Conservation (phyloP, 192 early-diverging fungal species). For the Rhizoclosmatium sp. region DNA sequence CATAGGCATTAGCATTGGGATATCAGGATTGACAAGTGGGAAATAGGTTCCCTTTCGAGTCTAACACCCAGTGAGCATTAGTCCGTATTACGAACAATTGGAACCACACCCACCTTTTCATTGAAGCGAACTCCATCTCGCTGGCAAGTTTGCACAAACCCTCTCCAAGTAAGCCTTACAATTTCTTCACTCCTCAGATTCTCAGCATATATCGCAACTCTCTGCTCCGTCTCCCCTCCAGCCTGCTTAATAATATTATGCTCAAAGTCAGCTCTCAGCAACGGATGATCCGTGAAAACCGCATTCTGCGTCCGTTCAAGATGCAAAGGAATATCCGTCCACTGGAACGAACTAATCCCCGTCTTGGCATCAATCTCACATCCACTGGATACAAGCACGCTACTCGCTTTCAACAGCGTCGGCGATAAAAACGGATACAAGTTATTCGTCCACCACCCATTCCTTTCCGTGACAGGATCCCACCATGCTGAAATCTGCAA, state of each 20-base stretch:
- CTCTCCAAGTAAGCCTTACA: conserved; percentile 33
- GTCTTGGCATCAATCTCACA: conserved; percentile 32
- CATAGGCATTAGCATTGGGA: conserved; percentile 28
- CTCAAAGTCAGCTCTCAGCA: conserved; percentile 31
- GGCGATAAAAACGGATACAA: conserved; percentile 40
- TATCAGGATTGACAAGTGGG: conserved; percentile 15
- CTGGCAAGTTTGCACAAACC: conserved; percentile 6
- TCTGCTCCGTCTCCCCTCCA: conserved; percentile 24
- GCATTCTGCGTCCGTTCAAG: conserved; percentile 34
- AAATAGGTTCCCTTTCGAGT: conserved; percentile 36
- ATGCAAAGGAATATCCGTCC: conserved; percentile 40
- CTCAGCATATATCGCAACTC: conserved; percentile 32
- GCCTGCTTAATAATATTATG: conserved; percentile 16
- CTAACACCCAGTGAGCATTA: not conserved
- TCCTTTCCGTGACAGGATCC: conserved; percentile 10
- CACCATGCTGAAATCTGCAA: conserved; percentile 33
- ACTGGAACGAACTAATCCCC: conserved; percentile 26
- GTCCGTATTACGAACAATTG: not conserved
- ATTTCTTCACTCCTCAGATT: conserved; percentile 29
- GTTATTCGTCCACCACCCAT: conserved; percentile 39
- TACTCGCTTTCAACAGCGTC: conserved; percentile 17
- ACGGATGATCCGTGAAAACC: conserved; percentile 19
- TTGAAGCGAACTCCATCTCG: conserved; percentile 26
- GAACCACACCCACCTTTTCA: conserved; percentile 25
- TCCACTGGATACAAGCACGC: conserved; percentile 34